phyloP scores from a whole-genome alignment of 805 yeast genomes.

The Saturnispora kantuleensis region DNA sequence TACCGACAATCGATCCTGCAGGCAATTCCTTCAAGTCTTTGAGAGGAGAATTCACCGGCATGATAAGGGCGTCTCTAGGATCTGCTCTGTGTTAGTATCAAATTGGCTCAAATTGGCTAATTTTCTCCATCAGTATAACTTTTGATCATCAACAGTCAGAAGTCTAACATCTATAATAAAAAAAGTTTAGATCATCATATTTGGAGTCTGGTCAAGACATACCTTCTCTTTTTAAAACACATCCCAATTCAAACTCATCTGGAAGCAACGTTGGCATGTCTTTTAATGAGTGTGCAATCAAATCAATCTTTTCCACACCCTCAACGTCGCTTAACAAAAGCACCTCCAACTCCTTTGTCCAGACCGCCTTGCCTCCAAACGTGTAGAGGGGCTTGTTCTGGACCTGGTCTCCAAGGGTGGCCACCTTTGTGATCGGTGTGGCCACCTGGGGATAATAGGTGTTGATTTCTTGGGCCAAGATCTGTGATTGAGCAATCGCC shows the following conservation, averaged over 20 bases:
- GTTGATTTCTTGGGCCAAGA: constrained; percentile 53
- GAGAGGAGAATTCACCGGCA: constrained; percentile 58
- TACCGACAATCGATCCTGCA: constrained; percentile 78
- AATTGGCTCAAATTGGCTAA: not conserved
- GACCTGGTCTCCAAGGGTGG: constrained; percentile 85
- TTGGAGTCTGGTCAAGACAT: constrained; percentile 15
- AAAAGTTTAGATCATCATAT: constrained; percentile 23
- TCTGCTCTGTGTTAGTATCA: constrained; percentile 32
- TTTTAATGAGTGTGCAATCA: constrained; percentile 89
- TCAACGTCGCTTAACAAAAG: constrained; percentile 58
- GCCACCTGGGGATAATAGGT: constrained; percentile 47
- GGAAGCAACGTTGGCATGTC: constrained; percentile 88
- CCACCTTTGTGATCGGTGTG: constrained; percentile 71
- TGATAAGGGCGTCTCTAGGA: constrained; percentile 85
- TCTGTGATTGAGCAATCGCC: constrained; percentile 80
- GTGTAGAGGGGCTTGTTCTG: constrained; percentile 80
- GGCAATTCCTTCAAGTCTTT: constrained; percentile 67
- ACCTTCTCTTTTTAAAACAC: constrained; percentile 68
- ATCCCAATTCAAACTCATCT: constrained; percentile 81
- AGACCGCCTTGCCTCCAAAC: constrained; percentile 90
- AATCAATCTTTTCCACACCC: constrained; percentile 58
- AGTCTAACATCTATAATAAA: constrained; percentile 30
- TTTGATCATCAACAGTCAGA: constrained; percentile 27
- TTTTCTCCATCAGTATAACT: constrained; percentile 13
- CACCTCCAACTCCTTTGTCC: constrained; percentile 93